A percentile compares a stretch with the other conserved stretches of the same genome.
Evolutionary conservation across 805 yeast genomes (phyloP).

Genomic region (Hanseniaspora clermontiae): DNA sequence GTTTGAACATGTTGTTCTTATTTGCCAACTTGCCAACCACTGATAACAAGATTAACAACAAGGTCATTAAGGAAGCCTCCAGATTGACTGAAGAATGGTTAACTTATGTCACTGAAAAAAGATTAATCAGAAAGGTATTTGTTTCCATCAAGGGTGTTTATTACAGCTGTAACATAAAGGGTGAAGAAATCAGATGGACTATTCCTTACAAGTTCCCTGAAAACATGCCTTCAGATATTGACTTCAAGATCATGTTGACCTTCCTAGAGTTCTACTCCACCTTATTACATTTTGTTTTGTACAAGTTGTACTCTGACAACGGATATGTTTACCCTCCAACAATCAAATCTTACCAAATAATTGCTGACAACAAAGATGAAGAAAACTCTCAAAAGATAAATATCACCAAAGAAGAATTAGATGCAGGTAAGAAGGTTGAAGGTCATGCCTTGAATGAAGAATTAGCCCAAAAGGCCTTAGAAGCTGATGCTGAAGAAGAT

Average conservation of each 20-base stretch:
- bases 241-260: constrained; percentile 92
- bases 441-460: constrained; percentile 40
- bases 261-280: constrained; percentile 94
- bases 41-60: constrained; percentile 54
- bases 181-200: constrained; percentile 91
- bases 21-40: constrained; percentile 94
- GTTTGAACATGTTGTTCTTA: constrained; percentile 83
- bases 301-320: constrained; percentile 70
- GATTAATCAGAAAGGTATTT: constrained; percentile 73
- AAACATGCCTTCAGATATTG: constrained; percentile 84
- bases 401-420: constrained; percentile 5
- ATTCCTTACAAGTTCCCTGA: constrained; percentile 96
- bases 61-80: constrained; percentile 78
- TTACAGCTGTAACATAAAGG: constrained; percentile 78
- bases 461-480: constrained; percentile 31
- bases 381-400: constrained; percentile 16
- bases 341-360: constrained; percentile 67
- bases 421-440: constrained; percentile 27
- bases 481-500: constrained; percentile 27
- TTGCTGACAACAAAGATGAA: constrained; percentile 29
- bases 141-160: constrained; percentile 96
- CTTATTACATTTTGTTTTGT: constrained; percentile 73
- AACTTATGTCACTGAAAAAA: constrained; percentile 80
- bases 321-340: constrained; percentile 86
- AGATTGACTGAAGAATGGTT: constrained; percentile 86